Percentiles rank a stretch among this genome's conserved stretches.
Evolutionary conservation across 129 eudicot species (phyloP).

Genomic region (Calendula officinalis): DNA sequence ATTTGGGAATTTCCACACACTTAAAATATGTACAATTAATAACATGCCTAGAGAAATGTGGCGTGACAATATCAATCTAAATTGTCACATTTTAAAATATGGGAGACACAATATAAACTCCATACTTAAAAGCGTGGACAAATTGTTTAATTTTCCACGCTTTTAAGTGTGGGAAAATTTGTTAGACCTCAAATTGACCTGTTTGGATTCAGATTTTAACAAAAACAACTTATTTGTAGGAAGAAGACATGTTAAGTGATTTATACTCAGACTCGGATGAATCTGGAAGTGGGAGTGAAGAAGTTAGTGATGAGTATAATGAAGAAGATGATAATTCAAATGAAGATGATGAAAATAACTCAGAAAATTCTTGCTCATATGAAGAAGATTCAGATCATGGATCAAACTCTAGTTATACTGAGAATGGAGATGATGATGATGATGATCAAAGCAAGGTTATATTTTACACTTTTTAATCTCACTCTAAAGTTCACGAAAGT

Average conservation of each 20-base stretch:
- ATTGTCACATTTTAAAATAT: too few relatives aligned
- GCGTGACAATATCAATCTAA: too few relatives aligned
- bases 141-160: too few relatives aligned
- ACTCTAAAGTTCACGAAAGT: background rate
- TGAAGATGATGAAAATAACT: constrained; percentile 35
- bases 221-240: constrained; percentile 44
- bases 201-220: constrained; percentile 4
- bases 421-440: constrained; percentile 45
- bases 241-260: constrained; percentile 56
- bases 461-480: constrained; percentile 11
- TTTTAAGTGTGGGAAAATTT: too few relatives aligned
- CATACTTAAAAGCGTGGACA: too few relatives aligned
- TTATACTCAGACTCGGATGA: constrained; percentile 82
- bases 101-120: too few relatives aligned
- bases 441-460: constrained; percentile 51
- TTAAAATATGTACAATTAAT: too few relatives aligned
- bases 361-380: constrained; percentile 43
- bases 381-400: constrained; percentile 59
- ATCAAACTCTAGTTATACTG: constrained; percentile 46
- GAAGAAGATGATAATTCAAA: constrained; percentile 51
- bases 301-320: constrained; percentile 60
- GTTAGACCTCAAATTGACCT: background rate
- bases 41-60: too few relatives aligned
- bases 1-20: too few relatives aligned
- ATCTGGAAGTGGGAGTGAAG: constrained; percentile 80